phyloP scores from a whole-genome alignment of 441 rosid genomes.

The Flueggea neowawraea region DNA sequence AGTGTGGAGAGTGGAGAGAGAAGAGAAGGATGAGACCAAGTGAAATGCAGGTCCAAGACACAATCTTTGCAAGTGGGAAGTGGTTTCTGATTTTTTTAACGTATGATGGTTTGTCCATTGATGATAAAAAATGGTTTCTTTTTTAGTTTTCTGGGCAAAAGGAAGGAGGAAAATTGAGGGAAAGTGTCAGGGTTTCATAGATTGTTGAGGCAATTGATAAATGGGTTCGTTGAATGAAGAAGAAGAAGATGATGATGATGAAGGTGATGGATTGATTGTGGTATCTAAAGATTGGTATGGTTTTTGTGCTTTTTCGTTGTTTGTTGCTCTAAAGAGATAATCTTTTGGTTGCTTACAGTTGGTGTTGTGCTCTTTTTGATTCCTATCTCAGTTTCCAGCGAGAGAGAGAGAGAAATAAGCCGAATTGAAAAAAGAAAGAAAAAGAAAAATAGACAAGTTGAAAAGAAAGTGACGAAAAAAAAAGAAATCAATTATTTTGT shows the following conservation, averaged over 20 bases:
- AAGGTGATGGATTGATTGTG: not conserved
- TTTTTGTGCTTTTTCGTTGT: no score
- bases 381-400: not conserved
- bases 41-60: slow-evolving; percentile 33
- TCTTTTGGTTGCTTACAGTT: slow-evolving; percentile 2
- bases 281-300: no score
- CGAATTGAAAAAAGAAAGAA: not conserved
- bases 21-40: slow-evolving; percentile 25
- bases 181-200: not conserved
- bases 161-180: not conserved
- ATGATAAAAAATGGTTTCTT: not conserved
- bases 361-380: slow-evolving; percentile 6
- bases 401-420: not conserved
- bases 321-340: no score
- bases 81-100: slow-evolving; percentile 18
- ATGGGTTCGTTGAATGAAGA: not conserved
- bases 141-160: not conserved
- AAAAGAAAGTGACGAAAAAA: not conserved
- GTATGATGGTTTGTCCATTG: slow-evolving; percentile 26
- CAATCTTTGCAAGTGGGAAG: slow-evolving; percentile 17
- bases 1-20: slow-evolving; percentile 22
- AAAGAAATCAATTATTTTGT: no score
- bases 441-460: not conserved
- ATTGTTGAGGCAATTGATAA: not conserved
- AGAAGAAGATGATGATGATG: not conserved